These are phyloP conservation scores for Beauveria medogensis DNA, from an alignment of 2,329 filamentous ascomycete genomes.

Conservation along the genomic window DNA sequence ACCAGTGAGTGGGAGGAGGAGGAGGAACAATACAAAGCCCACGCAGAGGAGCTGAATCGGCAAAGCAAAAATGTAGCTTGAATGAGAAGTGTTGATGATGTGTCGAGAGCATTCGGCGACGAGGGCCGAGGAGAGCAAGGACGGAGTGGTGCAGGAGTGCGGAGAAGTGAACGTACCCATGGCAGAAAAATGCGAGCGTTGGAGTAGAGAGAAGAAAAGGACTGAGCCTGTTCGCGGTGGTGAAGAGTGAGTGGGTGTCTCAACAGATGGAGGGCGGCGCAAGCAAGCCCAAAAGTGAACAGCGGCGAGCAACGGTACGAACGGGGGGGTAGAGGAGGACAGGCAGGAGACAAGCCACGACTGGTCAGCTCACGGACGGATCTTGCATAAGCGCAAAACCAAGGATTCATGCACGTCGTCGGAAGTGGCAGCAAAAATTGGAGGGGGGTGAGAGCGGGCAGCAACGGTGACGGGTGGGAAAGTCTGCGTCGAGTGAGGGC, in stretches of 20 bases:
- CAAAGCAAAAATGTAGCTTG: neutral
- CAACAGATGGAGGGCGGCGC: conserved; percentile 18
- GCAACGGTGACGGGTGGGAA: conserved; percentile 13
- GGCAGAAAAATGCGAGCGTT: conserved; percentile 11
- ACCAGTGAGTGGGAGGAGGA: conserved; percentile 4
- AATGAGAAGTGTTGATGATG: conserved; percentile 1
- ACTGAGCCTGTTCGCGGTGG: conserved; percentile 11
- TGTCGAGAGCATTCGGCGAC: neutral
- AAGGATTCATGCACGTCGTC: conserved; percentile 24
- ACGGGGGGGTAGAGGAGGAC: conserved; percentile 18
- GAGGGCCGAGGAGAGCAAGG: conserved; percentile 10
- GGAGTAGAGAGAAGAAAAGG: conserved; percentile 10
- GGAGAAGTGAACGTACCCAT: conserved; percentile 14
- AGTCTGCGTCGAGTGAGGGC: neutral
- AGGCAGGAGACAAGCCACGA: conserved; percentile 14
- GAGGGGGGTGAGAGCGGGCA: conserved; percentile 12
- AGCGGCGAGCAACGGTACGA: conserved; percentile 16
- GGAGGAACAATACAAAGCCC: neutral
- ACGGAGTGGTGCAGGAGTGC: conserved; percentile 2
- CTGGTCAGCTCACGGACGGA: conserved; percentile 23
- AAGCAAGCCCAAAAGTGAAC: conserved; percentile 14
- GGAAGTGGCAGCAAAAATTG: conserved; percentile 15
- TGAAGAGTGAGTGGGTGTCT: conserved; percentile 19
- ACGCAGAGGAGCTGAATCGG: neutral
- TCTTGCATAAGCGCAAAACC: conserved; percentile 25